Percentiles rank a stretch among this genome's conserved stretches.
Evolutionary conservation across 352 stramenopile genomes (phyloP).

Genomic region (Hyaloperonospora arabidopsidis): DNA sequence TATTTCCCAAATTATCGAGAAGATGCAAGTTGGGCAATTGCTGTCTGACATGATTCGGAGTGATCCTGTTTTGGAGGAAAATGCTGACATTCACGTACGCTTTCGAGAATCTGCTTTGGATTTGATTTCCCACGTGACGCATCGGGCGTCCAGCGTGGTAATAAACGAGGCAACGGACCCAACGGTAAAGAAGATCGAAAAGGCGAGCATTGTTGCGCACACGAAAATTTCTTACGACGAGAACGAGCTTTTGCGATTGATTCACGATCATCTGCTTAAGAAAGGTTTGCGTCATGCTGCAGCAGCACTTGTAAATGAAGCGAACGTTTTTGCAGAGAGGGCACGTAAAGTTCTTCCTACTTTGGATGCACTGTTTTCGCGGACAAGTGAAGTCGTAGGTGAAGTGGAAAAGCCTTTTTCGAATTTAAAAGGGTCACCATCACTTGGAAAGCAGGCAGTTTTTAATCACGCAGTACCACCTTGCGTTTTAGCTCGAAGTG

Average conservation of each 20-base stretch:
- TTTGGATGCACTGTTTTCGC: constrained; percentile 9
- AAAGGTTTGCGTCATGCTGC: constrained; percentile 61
- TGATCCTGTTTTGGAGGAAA: constrained; percentile 80
- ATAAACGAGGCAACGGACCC: constrained; percentile 85
- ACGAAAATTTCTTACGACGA: constrained; percentile 82
- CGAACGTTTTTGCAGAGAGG: constrained; percentile 28
- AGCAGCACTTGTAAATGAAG: constrained; percentile 42
- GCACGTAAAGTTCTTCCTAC: constrained; percentile 5
- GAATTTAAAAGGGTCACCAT: constrained; percentile 7
- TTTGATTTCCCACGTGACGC: constrained; percentile 82
- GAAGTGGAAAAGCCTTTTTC: constrained; percentile 3
- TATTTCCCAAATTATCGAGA: constrained; percentile 86
- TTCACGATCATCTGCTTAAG: constrained; percentile 73
- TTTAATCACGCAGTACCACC: constrained; percentile 13
- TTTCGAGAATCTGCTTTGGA: constrained; percentile 82
- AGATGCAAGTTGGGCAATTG: constrained; percentile 83
- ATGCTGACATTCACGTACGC: constrained; percentile 77
- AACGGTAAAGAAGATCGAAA: constrained; percentile 83
- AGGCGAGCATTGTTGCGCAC: constrained; percentile 82
- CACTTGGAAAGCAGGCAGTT: constrained; percentile 7
- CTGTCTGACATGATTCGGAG: constrained; percentile 83
- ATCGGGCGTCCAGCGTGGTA: constrained; percentile 70
- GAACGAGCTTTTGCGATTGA: constrained; percentile 75
- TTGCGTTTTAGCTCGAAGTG: constrained; percentile 11
- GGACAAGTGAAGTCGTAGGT: constrained; percentile 4